These are phyloP conservation scores for Paramecium caudatum DNA, from an alignment of 73 alveolate species.

Conservation along the genomic window DNA sequence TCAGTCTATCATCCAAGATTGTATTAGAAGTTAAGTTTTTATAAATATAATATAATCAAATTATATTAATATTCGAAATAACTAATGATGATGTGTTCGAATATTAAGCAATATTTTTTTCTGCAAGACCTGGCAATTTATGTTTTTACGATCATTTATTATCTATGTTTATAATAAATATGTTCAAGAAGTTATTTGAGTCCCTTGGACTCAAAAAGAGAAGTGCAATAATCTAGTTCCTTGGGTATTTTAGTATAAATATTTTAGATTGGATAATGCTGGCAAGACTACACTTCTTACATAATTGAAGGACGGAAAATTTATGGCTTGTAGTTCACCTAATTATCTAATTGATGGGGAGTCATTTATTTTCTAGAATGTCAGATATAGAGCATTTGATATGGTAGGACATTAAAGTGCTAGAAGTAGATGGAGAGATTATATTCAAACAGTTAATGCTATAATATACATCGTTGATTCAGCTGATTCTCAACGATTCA, in stretches of 20 bases:
- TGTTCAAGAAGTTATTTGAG: constrained; percentile 88
- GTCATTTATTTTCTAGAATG: constrained; percentile 95
- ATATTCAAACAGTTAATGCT: constrained; percentile 97
- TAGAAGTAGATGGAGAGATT: constrained; percentile 98
- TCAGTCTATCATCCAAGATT: no score
- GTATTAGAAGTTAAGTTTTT: no score
- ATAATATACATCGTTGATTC: constrained; percentile 98
- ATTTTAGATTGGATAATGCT: constrained; percentile 86
- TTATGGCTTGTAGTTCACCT: constrained; percentile 98
- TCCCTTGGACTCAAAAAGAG: constrained; percentile 96
- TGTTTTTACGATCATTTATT: not conserved
- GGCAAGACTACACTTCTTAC: constrained; percentile 98
- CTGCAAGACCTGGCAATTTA: not conserved
- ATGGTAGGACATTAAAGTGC: constrained; percentile 97
- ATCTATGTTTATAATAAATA: constrained; percentile 84
- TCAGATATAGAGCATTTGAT: constrained; percentile 98
- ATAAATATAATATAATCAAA: no score
- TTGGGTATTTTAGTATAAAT: constrained; percentile 80
- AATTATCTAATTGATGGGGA: constrained; percentile 98
- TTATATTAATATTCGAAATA: no score
- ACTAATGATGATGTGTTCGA: constrained; percentile 66
- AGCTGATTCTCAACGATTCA: constrained; percentile 96
- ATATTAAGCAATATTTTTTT: not conserved
- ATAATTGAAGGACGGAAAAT: constrained; percentile 96
- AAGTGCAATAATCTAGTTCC: constrained; percentile 96